Evolutionary conservation across 495 filamentous ascomycete species (phyloP).

Genomic region (Delitschia confertaspora): DNA sequence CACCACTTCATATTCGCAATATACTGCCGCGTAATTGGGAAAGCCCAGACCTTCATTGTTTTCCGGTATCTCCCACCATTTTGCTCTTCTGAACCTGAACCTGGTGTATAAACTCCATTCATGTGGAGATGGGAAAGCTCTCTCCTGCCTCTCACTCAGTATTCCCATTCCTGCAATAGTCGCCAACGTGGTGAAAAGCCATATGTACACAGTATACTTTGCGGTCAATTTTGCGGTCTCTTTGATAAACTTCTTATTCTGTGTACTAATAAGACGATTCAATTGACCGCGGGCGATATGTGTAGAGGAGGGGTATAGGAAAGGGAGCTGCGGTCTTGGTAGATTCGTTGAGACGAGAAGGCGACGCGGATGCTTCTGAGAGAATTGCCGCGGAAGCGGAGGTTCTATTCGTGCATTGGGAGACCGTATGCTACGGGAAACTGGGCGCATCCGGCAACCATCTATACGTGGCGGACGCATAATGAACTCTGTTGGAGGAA

Average conservation of each 20-base stretch:
- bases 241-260: conserved; percentile 58
- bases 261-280: conserved; percentile 53
- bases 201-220: conserved; percentile 52
- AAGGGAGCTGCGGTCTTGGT: conserved; percentile 73
- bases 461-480: conserved; percentile 14
- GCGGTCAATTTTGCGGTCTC: conserved; percentile 51
- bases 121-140: conserved; percentile 58
- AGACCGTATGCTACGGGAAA: no score
- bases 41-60: conserved; percentile 36
- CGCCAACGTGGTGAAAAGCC: conserved; percentile 45
- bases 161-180: conserved; percentile 48
- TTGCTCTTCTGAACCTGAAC: conserved; percentile 24
- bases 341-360: conserved; percentile 40
- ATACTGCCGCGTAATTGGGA: conserved; percentile 58
- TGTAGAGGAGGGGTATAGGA: conserved; percentile 51
- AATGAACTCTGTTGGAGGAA: neutral
- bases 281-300: conserved; percentile 40
- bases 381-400: conserved; percentile 22
- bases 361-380: conserved; percentile 26
- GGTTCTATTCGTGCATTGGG: no score
- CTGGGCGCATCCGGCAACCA: conserved; percentile 5
- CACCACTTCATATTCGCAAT: conserved; percentile 44
- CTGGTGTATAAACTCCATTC: conserved; percentile 56
- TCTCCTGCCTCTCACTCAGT: conserved; percentile 61
- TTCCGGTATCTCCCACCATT: conserved; percentile 43